Conservation (phyloP, 768 basidiomycete genomes). For the Pisolithus tinctorius region DNA sequence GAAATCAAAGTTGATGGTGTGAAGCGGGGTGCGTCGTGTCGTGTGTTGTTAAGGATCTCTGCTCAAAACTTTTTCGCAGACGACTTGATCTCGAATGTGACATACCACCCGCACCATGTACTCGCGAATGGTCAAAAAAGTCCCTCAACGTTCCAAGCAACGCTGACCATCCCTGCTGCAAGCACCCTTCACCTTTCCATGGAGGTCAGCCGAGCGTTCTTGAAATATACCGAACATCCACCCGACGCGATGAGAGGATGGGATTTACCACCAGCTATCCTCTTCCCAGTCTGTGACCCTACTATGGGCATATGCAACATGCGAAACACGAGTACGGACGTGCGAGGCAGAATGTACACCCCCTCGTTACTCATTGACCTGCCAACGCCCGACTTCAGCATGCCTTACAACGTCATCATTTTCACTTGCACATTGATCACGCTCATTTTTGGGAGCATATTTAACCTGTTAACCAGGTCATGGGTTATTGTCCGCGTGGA, state of each 20-base stretch:
- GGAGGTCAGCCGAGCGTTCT: conserved; percentile 75
- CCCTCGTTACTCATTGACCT: conserved; percentile 79
- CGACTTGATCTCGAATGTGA: conserved; percentile 55
- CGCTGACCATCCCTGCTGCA: conserved; percentile 62
- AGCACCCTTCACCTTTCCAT: conserved; percentile 59
- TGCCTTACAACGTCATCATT: conserved; percentile 99
- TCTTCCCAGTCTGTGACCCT: conserved; percentile 32
- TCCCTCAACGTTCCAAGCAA: conserved; percentile 68
- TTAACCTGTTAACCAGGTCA: conserved; percentile 78
- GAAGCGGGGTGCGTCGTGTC: conserved; percentile 34
- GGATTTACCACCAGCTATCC: conserved; percentile 86
- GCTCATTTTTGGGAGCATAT: conserved; percentile 87
- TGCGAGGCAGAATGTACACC: conserved; percentile 59
- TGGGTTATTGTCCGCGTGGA: conserved; percentile 53
- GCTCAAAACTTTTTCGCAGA: conserved; percentile 31
- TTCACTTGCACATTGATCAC: conserved; percentile 89
- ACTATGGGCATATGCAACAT: not conserved
- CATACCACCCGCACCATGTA: conserved; percentile 43
- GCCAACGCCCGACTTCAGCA: conserved; percentile 98
- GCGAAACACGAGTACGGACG: not conserved
- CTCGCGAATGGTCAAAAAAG: conserved; percentile 12
- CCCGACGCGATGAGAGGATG: conserved; percentile 94
- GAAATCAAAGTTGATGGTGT: conserved; percentile 41
- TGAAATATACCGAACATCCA: conserved; percentile 93
- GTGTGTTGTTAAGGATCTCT: not conserved